Evolutionary conservation across 805 yeast genomes (phyloP).

Genomic region (Pichia cephalocereana): DNA sequence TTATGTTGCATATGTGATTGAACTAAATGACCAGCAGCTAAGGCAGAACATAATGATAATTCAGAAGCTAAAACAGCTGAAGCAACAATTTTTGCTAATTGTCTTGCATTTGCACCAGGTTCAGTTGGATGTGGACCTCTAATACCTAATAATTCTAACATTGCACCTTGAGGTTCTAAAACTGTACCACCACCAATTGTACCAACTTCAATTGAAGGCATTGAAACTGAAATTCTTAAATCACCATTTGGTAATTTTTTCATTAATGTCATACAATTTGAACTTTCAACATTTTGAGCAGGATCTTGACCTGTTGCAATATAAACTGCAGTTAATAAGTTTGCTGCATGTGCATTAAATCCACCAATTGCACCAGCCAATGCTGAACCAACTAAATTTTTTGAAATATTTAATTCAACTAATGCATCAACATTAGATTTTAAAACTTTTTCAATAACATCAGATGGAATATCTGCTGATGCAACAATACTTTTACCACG

Average conservation of each 20-base stretch:
- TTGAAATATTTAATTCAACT: conserved; percentile 80
- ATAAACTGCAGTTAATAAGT: conserved; percentile 87
- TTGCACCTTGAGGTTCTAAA: conserved; percentile 92
- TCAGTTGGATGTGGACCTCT: conserved; percentile 89
- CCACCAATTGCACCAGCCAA: conserved; percentile 99
- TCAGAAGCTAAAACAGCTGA: conserved; percentile 95
- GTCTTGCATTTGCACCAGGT: conserved; percentile 94
- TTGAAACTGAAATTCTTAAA: conserved; percentile 87
- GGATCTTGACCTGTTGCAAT: conserved; percentile 99
- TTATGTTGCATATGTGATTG: conserved; percentile 96
- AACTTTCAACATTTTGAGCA: conserved; percentile 97
- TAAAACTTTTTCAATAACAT: conserved; percentile 69
- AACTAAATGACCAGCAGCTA: conserved; percentile 97
- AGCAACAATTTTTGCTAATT: conserved; percentile 86
- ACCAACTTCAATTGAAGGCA: conserved; percentile 99
- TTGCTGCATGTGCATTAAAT: conserved; percentile 97
- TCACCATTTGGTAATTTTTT: conserved; percentile 67
- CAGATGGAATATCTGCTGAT: conserved; percentile 82
- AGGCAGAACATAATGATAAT: conserved; percentile 85
- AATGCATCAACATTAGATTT: conserved; percentile 89
- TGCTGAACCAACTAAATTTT: conserved; percentile 92
- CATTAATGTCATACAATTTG: conserved; percentile 96
- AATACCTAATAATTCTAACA: conserved; percentile 90
- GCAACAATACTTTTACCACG: conserved; percentile 98
- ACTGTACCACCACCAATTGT: conserved; percentile 99